Evolutionary conservation across 2,329 filamentous ascomycete genomes (phyloP), one percentile per base, ranked within the genome.

Genomic region (Monosporascus sp.): DNA sequence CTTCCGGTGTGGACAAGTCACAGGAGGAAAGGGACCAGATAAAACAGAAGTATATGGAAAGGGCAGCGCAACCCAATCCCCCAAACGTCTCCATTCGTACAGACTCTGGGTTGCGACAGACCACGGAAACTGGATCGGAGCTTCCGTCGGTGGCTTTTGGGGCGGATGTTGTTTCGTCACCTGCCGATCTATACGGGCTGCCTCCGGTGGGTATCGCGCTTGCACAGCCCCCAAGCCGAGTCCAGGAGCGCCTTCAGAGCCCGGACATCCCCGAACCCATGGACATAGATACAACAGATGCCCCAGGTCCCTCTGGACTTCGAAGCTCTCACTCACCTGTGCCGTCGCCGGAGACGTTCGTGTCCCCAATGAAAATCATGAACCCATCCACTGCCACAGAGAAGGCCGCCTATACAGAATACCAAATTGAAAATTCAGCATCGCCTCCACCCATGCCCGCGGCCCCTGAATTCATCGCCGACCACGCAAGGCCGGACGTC

Each of bases 261-360:
- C 67, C 67, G 43, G 66, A 64, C 45, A 67, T 69, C 54, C 67
- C 66, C 50, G 66, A 67, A 49, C 66, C 66, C 25, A 68, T 69
- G 65, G 62, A 68, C 36, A 47, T 65, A 24, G 63, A 67, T 49
- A 58, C 58, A 31, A 54, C 59, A 50, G 51, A 51, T 49, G 48
- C 55, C 50, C 55, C 57, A 54, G 56, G 57, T 22, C 55, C 60
- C 44, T 62, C 64, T 51, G 56, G 57, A 51, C 59, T 65, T 44
- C 60, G 60, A 35, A 48, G 50, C 25, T 68, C 66, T 17, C 60
- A 65, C 50, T 69, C 67, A 35, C 67, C 66, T 56, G 55, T 57
- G 44, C 54, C 65, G 11, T 57, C 59, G 4, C 53, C 60, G 6
- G 63, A 66, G 39, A 58, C 61, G 25, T 68, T 66, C 56, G 63